phyloP scores from a whole-genome alignment of 164 flowering plant species.

The Sedum album region DNA sequence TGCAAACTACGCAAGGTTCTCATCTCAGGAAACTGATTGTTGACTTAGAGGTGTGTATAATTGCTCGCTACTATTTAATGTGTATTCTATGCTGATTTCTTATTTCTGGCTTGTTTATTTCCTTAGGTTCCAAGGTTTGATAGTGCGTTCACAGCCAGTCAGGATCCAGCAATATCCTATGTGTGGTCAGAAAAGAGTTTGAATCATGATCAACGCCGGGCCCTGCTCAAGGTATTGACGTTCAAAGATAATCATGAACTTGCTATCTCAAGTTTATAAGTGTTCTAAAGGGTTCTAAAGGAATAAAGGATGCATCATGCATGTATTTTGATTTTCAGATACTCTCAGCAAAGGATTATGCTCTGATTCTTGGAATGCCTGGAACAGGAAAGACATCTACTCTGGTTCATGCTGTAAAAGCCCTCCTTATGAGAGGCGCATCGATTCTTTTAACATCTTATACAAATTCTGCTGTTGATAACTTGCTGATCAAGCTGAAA shows the following conservation, averaged over 20 bases:
- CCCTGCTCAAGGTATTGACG: conserved; percentile 63
- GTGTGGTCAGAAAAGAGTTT: conserved; percentile 69
- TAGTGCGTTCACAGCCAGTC: conserved; percentile 71
- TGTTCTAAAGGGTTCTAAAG: too few species aligned
- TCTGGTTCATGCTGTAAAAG: conserved; percentile 97
- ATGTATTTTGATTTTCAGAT: conserved; percentile 44
- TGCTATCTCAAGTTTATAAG: neutral
- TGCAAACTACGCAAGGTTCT: conserved; percentile 41
- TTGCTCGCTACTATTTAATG: neutral
- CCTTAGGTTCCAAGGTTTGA: conserved; percentile 89
- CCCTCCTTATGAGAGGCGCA: conserved; percentile 88
- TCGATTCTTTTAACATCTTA: conserved; percentile 93
- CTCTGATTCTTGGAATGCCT: conserved; percentile 97
- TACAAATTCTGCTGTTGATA: conserved; percentile 97
- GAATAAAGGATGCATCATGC: neutral
- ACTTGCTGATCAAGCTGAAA: conserved; percentile 89
- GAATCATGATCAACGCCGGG: conserved; percentile 90
- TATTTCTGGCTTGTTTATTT: conserved; percentile 3
- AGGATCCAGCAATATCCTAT: conserved; percentile 93
- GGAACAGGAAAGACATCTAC: conserved; percentile 99
- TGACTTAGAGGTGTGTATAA: conserved; percentile 66
- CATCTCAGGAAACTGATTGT: conserved; percentile 78
- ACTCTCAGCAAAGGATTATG: conserved; percentile 88
- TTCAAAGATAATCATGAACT: conserved; percentile 1
- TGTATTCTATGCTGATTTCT: neutral